These are phyloP conservation scores for Ceratobasidium sp. DNA, from an alignment of 1,284 basidiomycete species.

Conservation along the genomic window DNA sequence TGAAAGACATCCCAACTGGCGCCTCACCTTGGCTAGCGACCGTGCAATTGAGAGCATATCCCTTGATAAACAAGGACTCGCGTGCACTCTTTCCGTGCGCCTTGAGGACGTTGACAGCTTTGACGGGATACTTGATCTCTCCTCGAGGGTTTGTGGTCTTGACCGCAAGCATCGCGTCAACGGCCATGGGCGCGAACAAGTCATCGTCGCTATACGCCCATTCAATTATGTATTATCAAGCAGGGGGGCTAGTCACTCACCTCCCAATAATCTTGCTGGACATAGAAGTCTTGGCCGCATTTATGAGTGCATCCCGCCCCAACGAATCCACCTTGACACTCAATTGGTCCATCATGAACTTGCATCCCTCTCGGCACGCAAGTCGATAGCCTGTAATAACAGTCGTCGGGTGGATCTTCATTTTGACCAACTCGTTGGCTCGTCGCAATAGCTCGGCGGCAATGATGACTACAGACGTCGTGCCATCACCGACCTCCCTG, in stretches of 20 bases:
- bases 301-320: conserved; percentile 90
- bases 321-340: conserved; percentile 93
- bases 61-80: conserved; percentile 93
- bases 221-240: conserved; percentile 6
- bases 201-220: conserved; percentile 86
- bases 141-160: conserved; percentile 93
- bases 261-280: conserved; percentile 97
- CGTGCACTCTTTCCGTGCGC: conserved; percentile 96
- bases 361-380: conserved; percentile 96
- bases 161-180: conserved; percentile 98
- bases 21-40: conserved; percentile 92
- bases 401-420: conserved; percentile 98
- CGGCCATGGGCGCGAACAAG: conserved; percentile 96
- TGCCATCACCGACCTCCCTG: conserved; percentile 99
- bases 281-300: conserved; percentile 99
- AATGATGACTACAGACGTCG: conserved; percentile 97
- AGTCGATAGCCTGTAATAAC: conserved; percentile 99
- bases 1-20: conserved; percentile 18
- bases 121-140: conserved; percentile 98
- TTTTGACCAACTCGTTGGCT: conserved; percentile 97
- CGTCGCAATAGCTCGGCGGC: conserved; percentile 93
- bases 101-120: conserved; percentile 99
- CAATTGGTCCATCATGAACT: conserved; percentile 97
- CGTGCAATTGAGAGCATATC: conserved; percentile 98
- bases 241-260: conserved; percentile 58